Evolutionary conservation across 2,329 filamentous ascomycete species (phyloP).

Genomic region (Cercospora berteroae): DNA sequence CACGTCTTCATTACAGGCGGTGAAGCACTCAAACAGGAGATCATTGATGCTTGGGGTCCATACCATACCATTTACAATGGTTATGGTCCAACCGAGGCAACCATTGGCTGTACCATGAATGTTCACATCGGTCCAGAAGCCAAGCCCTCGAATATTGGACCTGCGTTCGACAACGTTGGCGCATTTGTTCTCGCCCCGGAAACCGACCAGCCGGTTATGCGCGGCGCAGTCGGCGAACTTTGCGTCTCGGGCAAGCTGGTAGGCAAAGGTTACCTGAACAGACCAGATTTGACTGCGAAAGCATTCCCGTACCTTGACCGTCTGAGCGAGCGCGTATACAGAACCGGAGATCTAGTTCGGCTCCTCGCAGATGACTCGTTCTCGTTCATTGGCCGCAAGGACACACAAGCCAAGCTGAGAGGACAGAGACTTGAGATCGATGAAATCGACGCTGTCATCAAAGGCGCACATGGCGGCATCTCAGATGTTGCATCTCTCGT

Average conservation of each 20-base stretch:
- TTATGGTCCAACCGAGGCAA: constrained; percentile 86
- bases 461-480: constrained; percentile 56
- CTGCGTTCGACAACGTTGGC: constrained; percentile 83
- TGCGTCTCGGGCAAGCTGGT: constrained; percentile 85
- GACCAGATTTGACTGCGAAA: constrained; percentile 71
- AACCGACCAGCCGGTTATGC: constrained; percentile 68
- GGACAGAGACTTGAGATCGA: constrained; percentile 86
- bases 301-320: constrained; percentile 66
- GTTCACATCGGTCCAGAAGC: constrained; percentile 75
- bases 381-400: constrained; percentile 81
- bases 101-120: constrained; percentile 88
- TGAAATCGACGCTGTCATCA: constrained; percentile 85
- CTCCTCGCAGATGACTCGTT: constrained; percentile 78
- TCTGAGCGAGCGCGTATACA: constrained; percentile 61
- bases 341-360: constrained; percentile 84
- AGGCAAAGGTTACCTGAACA: constrained; percentile 83
- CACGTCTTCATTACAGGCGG: constrained; percentile 94
- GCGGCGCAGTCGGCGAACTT: constrained; percentile 80
- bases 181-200: constrained; percentile 72
- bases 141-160: constrained; percentile 82
- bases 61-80: constrained; percentile 84
- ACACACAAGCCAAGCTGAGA: constrained; percentile 89
- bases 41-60: constrained; percentile 80
- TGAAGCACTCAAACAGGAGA: constrained; percentile 83
- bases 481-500: constrained; percentile 76